Evolutionary conservation across 495 filamentous ascomycete genomes (phyloP).

Genomic region (Cercophora newfieldiana): DNA sequence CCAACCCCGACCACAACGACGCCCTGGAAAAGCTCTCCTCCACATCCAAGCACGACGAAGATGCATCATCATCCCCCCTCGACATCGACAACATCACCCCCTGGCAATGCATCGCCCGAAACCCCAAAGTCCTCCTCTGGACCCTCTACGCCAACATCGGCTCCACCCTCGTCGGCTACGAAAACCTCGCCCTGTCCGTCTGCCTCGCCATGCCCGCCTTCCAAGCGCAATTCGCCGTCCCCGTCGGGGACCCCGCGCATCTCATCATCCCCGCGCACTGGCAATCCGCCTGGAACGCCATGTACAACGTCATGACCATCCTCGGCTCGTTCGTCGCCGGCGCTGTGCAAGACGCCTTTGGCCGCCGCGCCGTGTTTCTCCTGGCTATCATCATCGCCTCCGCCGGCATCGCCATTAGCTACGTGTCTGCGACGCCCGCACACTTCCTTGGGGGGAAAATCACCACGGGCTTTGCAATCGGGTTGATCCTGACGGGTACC

Average conservation of each 20-base stretch:
- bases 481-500: slow-evolving; percentile 25
- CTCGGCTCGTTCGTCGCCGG: slow-evolving; percentile 28
- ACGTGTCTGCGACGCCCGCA: slow-evolving; percentile 19
- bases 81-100: background rate
- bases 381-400: slow-evolving; percentile 23
- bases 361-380: slow-evolving; percentile 25
- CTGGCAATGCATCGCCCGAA: slow-evolving; percentile 1
- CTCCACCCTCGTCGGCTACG: slow-evolving; percentile 25
- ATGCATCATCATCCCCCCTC: background rate
- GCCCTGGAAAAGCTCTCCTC: background rate
- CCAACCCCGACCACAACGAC: background rate
- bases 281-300: slow-evolving; percentile 35
- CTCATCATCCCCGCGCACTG: slow-evolving; percentile 32
- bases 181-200: slow-evolving; percentile 31
- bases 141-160: slow-evolving; percentile 6
- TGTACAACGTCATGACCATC: slow-evolving; percentile 29
- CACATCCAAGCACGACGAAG: background rate
- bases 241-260: slow-evolving; percentile 14
- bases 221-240: slow-evolving; percentile 22
- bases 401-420: slow-evolving; percentile 29
- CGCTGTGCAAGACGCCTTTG: slow-evolving; percentile 28
- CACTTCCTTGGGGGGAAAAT: slow-evolving; percentile 35
- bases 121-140: background rate
- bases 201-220: slow-evolving; percentile 32
- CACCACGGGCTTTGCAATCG: slow-evolving; percentile 24